These are phyloP conservation scores for Zymoseptoria passerinii DNA, from an alignment of 2,329 filamentous ascomycete genomes.

Conservation along the genomic window DNA sequence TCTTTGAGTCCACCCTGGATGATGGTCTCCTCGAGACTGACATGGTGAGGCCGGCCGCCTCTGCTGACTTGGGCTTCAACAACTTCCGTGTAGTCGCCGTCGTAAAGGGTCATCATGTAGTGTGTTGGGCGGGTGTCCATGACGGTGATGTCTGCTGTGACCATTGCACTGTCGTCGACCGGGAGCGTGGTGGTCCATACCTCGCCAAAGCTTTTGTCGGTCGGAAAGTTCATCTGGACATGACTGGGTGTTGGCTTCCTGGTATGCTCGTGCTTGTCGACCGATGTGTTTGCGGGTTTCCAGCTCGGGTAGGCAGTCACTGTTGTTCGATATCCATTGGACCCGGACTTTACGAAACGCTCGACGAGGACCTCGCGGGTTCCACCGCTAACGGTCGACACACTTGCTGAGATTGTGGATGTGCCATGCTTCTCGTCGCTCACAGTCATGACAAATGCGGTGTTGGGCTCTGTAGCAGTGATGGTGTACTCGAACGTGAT, in stretches of 20 bases:
- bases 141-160: not conserved
- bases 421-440: not conserved
- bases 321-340: not conserved
- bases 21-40: not conserved
- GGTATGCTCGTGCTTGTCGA: not conserved
- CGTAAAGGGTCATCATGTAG: not conserved
- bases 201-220: not conserved
- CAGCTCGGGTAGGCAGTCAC: not conserved
- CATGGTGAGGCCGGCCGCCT: not conserved
- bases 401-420: not conserved
- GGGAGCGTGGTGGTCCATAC: not conserved
- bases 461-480: not conserved
- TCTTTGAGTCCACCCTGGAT: not conserved
- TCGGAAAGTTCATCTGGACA: not conserved
- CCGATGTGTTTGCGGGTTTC: not conserved
- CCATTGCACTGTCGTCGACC: not conserved
- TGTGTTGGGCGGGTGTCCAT: not conserved
- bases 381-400: not conserved
- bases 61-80: not conserved
- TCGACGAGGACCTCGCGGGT: not conserved
- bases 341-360: not conserved
- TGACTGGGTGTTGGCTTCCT: not conserved
- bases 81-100: not conserved
- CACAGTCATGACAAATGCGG: not conserved
- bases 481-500: not conserved